Base-by-base conservation (phyloP, 192 early-diverging fungal genomes). In the Coemansia sp. region DNA sequence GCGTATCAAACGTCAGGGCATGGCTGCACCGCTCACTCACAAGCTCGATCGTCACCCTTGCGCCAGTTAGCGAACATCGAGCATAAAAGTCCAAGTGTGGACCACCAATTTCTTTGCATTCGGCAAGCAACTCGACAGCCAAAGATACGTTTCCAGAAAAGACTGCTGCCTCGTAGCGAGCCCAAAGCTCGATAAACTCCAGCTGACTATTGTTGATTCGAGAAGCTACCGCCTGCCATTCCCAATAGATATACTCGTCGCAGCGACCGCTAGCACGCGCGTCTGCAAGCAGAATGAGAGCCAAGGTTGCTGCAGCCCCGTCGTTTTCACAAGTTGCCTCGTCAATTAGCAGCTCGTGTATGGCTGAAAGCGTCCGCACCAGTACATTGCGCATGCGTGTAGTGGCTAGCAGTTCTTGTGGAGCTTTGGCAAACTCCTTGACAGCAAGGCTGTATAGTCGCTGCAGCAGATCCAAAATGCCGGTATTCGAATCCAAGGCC, bases 171-270 rank as follows among this genome's bases (percentile, higher is more conserved):
- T 74, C 64, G 18, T 74, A 74, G 8, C 35, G 23, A 1, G 60
- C 48, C 72, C 72, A 74, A 13, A 60, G 34, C 55, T 67, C 47
- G 3, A 50, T 56, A 45, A 67, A 14, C 33, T 35, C 23, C 14
- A 48, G 32, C 30, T 32, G 30, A n/a, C n/a, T n/a, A n/a, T n/a
- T n/a, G n/a, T n/a, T n/a, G n/a, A n/a, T n/a, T n/a, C n/a, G n/a
- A n/a, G n/a, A n/a, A n/a, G n/a, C n/a, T n/a, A n/a, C n/a, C n/a
- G n/a, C n/a, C n/a, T n/a, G n/a, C n/a, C n/a, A n/a, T n/a, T n/a
- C n/a, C n/a, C n/a, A n/a, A n/a, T n/a, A n/a, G n/a, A n/a, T n/a
- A n/a, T n/a, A n/a, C n/a, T n/a, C n/a, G n/a, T n/a, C n/a, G n/a
- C n/a, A n/a, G n/a, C n/a, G n/a, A n/a, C n/a, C n/a, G n/a, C n/a